A percentile compares a stretch with the other conserved stretches of the same genome.
Evolutionary conservation across 306 rosid genomes (phyloP).

Genomic region (Senna tora): DNA sequence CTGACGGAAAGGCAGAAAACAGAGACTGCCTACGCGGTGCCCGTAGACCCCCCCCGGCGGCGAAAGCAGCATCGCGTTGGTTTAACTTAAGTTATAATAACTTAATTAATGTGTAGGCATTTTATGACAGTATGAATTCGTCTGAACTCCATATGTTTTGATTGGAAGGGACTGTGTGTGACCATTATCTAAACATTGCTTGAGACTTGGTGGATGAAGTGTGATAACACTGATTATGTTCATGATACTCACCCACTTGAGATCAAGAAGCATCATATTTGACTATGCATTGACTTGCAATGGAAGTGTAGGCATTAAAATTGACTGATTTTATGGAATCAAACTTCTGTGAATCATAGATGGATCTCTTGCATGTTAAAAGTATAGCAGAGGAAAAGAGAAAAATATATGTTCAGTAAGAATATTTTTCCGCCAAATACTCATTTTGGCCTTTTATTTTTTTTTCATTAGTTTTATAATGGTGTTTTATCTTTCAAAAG

Average conservation of each 20-base stretch:
- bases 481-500: too few relatives aligned
- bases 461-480: too few relatives aligned
- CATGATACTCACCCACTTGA: not conserved
- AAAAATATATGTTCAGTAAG: too few relatives aligned
- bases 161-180: slow-evolving; percentile 32
- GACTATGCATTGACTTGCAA: not conserved
- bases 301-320: too few relatives aligned
- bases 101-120: slow-evolving; percentile 31
- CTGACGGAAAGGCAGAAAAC: slow-evolving; percentile 69
- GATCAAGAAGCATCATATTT: not conserved
- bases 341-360: too few relatives aligned
- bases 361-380: too few relatives aligned
- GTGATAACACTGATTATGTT: not conserved
- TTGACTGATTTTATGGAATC: too few relatives aligned
- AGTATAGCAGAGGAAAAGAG: too few relatives aligned
- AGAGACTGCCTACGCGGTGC: slow-evolving; percentile 81
- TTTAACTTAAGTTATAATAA: slow-evolving; percentile 44
- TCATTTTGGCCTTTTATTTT: too few relatives aligned
- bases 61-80: slow-evolving; percentile 86
- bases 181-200: slow-evolving; percentile 21
- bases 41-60: slow-evolving; percentile 95
- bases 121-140: slow-evolving; percentile 1
- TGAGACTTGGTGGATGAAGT: not conserved
- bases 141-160: slow-evolving; percentile 33
- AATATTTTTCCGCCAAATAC: too few relatives aligned